A percentile compares a stretch with the other conserved stretches of the same genome.
Evolutionary conservation across 2,329 filamentous ascomycete species (phyloP).

Genomic region (Ophiostoma quercus): DNA sequence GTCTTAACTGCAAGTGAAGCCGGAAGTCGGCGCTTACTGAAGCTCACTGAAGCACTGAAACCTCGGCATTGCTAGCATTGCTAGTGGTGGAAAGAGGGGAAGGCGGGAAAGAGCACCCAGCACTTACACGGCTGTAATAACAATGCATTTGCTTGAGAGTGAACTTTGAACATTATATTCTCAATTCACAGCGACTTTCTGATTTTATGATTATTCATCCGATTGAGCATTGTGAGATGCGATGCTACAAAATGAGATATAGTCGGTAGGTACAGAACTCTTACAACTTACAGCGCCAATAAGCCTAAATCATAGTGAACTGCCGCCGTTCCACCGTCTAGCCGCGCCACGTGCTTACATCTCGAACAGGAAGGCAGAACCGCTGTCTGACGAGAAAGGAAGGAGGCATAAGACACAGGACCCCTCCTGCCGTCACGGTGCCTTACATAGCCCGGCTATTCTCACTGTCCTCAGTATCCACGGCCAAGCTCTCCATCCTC

Average conservation of each 20-base stretch:
- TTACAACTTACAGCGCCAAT: not conserved
- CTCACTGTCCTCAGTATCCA: not conserved
- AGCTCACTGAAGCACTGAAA: not conserved
- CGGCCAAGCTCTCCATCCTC: not conserved
- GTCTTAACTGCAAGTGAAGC: not conserved
- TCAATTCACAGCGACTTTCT: not conserved
- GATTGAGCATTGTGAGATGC: not conserved
- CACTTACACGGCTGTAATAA: not conserved
- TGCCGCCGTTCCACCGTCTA: not conserved
- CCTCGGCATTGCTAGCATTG: slow-evolving; percentile 9
- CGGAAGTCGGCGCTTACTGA: slow-evolving; percentile 7
- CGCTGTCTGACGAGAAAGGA: not conserved
- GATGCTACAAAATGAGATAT: not conserved
- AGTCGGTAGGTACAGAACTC: not conserved
- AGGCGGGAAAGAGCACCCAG: not conserved
- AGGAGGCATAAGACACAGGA: not conserved
- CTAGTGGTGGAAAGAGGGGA: slow-evolving; percentile 1
- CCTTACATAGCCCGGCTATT: not conserved
- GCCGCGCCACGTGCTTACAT: slow-evolving; percentile 4
- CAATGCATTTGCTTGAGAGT: not conserved
- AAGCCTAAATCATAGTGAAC: not conserved
- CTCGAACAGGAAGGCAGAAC: slow-evolving; percentile 3
- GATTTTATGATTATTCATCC: not conserved
- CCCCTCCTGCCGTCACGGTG: not conserved
- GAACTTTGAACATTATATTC: not conserved